These are phyloP conservation scores for Elaphomyces granulatus DNA, from an alignment of 495 filamentous ascomycete genomes.

Conservation along the genomic window DNA sequence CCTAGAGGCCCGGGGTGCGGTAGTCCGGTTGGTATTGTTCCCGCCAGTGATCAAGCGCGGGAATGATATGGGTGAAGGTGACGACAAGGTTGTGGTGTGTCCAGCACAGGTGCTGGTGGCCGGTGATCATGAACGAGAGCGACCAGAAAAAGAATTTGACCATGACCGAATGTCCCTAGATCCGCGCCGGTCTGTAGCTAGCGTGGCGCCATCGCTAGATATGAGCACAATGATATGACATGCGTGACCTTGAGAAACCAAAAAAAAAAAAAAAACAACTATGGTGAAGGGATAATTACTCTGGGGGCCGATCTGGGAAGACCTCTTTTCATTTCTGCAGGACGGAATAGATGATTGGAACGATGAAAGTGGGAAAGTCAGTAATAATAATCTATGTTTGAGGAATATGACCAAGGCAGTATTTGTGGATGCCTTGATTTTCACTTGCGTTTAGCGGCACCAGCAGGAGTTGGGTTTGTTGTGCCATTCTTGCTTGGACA, in stretches of 20 bases:
- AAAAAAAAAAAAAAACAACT: neutral
- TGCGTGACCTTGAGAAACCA: conserved; percentile 11
- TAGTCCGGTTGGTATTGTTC: conserved; percentile 84
- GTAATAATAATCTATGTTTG: too few relatives aligned
- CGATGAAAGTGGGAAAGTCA: too few relatives aligned
- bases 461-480: too few relatives aligned
- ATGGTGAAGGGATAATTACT: neutral
- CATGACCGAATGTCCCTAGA: conserved; percentile 33
- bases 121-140: conserved; percentile 25
- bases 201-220: conserved; percentile 32
- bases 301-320: too few relatives aligned
- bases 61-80: conserved; percentile 66
- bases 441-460: too few relatives aligned
- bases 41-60: conserved; percentile 90
- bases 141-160: conserved; percentile 27
- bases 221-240: conserved; percentile 39
- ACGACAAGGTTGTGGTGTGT: conserved; percentile 85
- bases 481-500: too few relatives aligned
- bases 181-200: conserved; percentile 27
- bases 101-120: conserved; percentile 82
- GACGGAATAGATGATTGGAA: too few relatives aligned
- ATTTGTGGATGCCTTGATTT: too few relatives aligned
- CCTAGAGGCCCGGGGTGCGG: conserved; percentile 56
- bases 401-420: too few relatives aligned
- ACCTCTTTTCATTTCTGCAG: too few relatives aligned